A percentile compares a stretch with the other conserved stretches of the same genome.
Conservation (phyloP, 2,329 filamentous ascomycete genomes). For the Ophiosphaerella herpotricha region DNA sequence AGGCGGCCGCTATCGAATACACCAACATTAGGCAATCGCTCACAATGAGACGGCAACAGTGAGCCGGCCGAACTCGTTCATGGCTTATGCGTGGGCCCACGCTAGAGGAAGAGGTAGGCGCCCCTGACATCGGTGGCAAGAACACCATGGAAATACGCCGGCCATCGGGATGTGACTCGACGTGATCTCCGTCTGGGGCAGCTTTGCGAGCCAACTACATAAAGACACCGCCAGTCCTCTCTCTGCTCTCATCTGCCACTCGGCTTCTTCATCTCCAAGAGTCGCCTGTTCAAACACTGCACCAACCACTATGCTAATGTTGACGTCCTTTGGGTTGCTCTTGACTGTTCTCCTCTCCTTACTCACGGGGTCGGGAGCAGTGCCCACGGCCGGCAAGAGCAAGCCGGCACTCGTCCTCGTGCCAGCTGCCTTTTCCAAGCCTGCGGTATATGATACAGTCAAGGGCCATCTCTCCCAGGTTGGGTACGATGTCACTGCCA, state of each 20-base stretch:
- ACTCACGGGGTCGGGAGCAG: neutral
- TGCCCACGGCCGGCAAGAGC: neutral
- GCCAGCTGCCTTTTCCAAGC: constrained; percentile 26
- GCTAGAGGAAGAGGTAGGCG: neutral
- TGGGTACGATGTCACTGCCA: constrained; percentile 19
- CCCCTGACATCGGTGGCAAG: neutral
- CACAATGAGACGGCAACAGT: too few species aligned
- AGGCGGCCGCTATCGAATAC: too few species aligned
- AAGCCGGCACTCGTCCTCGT: constrained; percentile 17
- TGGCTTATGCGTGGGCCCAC: neutral
- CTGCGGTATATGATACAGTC: constrained; percentile 24
- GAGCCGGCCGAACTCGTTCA: too few species aligned
- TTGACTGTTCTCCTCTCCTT: neutral
- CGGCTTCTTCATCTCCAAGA: neutral
- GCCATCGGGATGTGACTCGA: too few species aligned
- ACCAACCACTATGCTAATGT: constrained; percentile 1
- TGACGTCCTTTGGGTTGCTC: neutral
- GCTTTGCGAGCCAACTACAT: too few species aligned
- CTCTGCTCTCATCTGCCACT: neutral
- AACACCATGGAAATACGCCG: neutral
- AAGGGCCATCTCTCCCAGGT: constrained; percentile 9
- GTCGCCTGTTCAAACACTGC: neutral
- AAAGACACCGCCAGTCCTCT: neutral
- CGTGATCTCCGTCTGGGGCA: too few species aligned
- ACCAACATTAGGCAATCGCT: too few species aligned